A percentile compares a stretch with the other conserved stretches of the same genome.
These are phyloP conservation scores for Ustilago trichophora DNA, from an alignment of 1,284 basidiomycete species.

Conservation along the genomic window DNA sequence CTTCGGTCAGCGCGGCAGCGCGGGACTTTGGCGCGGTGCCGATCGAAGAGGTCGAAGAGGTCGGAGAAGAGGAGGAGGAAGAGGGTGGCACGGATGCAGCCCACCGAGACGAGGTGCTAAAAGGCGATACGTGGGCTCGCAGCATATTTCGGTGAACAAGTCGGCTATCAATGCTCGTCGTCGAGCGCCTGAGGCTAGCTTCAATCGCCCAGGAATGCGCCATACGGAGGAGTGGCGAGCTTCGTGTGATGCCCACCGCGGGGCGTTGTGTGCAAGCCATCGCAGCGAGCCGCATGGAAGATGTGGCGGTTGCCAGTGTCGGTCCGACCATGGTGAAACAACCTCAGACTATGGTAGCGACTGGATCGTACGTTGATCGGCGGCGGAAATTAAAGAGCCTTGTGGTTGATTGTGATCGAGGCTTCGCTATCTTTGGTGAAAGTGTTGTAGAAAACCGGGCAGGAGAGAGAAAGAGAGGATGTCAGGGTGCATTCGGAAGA, in stretches of 20 bases:
- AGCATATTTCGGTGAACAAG: too few relatives aligned
- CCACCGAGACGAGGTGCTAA: constrained; percentile 11
- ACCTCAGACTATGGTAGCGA: background rate
- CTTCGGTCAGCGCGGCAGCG: constrained; percentile 18
- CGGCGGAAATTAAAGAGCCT: too few relatives aligned
- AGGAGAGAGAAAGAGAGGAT: background rate
- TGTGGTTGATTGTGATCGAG: too few relatives aligned
- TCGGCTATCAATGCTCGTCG: too few relatives aligned
- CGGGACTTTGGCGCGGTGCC: constrained; percentile 1
- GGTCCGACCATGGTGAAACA: constrained; percentile 8
- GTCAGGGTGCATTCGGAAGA: constrained; percentile 11
- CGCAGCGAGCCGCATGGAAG: constrained; percentile 15
- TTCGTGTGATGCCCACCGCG: background rate
- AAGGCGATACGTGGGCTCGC: constrained; percentile 10
- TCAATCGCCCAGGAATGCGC: constrained; percentile 44
- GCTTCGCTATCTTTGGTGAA: background rate
- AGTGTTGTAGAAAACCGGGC: background rate
- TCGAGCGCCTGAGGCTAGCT: background rate
- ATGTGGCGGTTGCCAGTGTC: background rate
- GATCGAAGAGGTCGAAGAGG: background rate
- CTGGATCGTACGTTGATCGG: too few relatives aligned
- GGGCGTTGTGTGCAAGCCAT: constrained; percentile 5
- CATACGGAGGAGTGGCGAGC: constrained; percentile 29
- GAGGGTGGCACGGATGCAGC: background rate
- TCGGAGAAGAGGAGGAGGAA: constrained; percentile 2